Evolutionary conservation across 129 eudicot genomes (phyloP).

Genomic region (Silybum marianum): DNA sequence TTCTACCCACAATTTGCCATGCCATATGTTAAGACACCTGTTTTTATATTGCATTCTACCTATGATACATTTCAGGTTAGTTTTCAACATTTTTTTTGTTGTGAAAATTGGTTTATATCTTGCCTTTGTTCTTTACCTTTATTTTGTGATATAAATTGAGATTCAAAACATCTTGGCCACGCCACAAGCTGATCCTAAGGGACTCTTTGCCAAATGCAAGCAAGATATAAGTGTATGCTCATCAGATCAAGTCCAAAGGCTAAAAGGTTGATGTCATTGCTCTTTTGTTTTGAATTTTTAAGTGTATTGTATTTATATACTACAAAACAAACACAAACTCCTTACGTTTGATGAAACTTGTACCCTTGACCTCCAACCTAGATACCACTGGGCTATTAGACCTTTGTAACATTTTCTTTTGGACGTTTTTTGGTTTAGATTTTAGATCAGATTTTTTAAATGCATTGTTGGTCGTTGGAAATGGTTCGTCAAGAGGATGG

Average conservation of each 20-base stretch:
- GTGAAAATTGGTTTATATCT: background rate
- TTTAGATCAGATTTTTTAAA: conserved; percentile 37
- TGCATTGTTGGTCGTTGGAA: conserved; percentile 20
- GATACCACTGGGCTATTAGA: no score
- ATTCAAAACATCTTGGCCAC: conserved; percentile 41
- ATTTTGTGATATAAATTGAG: conserved; percentile 10
- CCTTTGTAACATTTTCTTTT: conserved; percentile 1
- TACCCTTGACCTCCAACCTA: background rate
- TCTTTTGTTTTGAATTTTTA: background rate
- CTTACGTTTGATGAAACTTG: background rate
- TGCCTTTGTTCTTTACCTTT: background rate
- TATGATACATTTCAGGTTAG: conserved; percentile 41
- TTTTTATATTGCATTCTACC: conserved; percentile 37
- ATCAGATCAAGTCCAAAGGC: conserved; percentile 27
- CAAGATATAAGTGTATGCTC: conserved; percentile 33
- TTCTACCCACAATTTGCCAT: conserved; percentile 43
- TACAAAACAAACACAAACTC: background rate
- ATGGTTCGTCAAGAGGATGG: conserved; percentile 37
- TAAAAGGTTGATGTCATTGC: conserved; percentile 19
- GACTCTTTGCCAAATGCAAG: conserved; percentile 35
- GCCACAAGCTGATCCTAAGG: conserved; percentile 38
- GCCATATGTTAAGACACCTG: conserved; percentile 35
- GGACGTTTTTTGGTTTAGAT: conserved; percentile 20
- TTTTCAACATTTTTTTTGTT: background rate
- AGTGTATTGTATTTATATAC: background rate